A percentile compares a stretch with the other conserved stretches of the same genome.
Evolutionary conservation across 1,284 basidiomycete genomes (phyloP).

Genomic region (Naganishia liquefaciens): DNA sequence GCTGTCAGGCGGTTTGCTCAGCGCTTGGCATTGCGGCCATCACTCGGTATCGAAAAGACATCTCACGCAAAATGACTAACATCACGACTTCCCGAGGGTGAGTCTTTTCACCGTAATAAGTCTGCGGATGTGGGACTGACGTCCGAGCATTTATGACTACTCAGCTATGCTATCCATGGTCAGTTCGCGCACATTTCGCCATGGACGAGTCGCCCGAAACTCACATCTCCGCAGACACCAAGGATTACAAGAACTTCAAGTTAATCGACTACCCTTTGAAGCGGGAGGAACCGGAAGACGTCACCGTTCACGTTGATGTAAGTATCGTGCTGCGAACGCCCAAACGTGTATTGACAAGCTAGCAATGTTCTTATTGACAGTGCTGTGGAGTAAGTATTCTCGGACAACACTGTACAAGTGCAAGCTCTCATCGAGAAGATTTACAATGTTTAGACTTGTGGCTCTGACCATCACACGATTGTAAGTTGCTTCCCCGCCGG

Average conservation of each 20-base stretch:
- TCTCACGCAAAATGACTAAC: constrained; percentile 17
- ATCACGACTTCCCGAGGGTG: constrained; percentile 30
- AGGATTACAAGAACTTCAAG: constrained; percentile 48
- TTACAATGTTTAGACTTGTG: constrained; percentile 29
- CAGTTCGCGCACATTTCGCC: neutral
- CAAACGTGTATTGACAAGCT: neutral
- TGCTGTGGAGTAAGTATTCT: constrained; percentile 51
- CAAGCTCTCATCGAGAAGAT: no score
- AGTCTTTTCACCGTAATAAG: neutral
- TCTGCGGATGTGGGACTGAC: neutral
- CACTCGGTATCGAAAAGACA: neutral
- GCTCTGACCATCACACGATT: constrained; percentile 51
- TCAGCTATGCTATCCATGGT: constrained; percentile 34
- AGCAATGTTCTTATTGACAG: neutral
- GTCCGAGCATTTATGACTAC: no score
- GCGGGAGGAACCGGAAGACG: constrained; percentile 63
- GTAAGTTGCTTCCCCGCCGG: constrained; percentile 9
- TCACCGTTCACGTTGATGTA: constrained; percentile 74
- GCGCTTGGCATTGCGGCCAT: neutral
- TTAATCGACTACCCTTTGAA: constrained; percentile 67
- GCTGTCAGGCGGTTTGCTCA: neutral
- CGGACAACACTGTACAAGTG: constrained; percentile 28
- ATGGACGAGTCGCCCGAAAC: neutral
- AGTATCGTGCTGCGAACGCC: neutral
- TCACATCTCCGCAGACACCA: constrained; percentile 1